phyloP scores from a whole-genome alignment of 176 grass and related monocot species.

The Avena insularis region DNA sequence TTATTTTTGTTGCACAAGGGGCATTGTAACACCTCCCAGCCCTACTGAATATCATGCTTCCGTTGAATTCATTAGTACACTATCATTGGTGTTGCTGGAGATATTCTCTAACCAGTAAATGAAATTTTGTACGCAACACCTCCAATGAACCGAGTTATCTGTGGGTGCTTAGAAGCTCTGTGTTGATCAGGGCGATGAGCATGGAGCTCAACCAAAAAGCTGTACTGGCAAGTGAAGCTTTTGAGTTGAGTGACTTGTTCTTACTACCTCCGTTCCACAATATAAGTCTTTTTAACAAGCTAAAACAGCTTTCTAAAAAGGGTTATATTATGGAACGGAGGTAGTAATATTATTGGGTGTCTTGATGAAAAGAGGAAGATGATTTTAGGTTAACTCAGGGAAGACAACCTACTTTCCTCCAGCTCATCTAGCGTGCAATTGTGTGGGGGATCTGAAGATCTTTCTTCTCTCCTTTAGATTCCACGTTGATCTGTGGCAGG shows the following conservation, averaged over 20 bases:
- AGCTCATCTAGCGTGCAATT: neutral
- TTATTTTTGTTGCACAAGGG: neutral
- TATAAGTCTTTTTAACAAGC: too few species aligned
- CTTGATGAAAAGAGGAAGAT: neutral
- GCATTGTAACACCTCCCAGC: neutral
- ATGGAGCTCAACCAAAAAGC: neutral
- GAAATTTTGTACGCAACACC: neutral
- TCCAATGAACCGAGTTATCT: neutral
- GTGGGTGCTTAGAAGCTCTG: neutral
- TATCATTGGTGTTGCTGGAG: neutral
- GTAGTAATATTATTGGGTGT: neutral
- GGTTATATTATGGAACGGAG: too few species aligned
- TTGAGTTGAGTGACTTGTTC: neutral
- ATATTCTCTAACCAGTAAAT: neutral
- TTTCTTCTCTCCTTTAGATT: neutral
- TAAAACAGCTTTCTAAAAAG: too few species aligned
- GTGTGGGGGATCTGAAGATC: neutral
- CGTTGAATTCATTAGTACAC: neutral
- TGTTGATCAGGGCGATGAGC: constrained; percentile 2
- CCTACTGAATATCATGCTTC: neutral
- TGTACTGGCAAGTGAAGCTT: neutral
- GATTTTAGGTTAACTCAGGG: neutral
- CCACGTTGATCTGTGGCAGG: neutral
- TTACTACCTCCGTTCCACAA: too few species aligned
- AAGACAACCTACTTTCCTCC: neutral